Conservation (phyloP, 2,329 filamentous ascomycete species). For the Colletotrichum sp. region DNA sequence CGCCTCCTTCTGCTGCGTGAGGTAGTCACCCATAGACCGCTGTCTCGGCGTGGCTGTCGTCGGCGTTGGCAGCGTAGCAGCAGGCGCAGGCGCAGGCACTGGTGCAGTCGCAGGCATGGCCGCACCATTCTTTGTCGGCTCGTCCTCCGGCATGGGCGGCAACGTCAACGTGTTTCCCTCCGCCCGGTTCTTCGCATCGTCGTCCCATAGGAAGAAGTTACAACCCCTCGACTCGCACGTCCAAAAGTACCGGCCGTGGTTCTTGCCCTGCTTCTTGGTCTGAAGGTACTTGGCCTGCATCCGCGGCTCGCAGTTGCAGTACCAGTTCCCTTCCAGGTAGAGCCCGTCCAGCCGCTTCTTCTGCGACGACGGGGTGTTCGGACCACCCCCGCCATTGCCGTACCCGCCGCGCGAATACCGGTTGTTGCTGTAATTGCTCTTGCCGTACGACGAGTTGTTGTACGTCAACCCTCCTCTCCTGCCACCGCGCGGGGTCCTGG, state of each 20-base stretch:
- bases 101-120: neutral
- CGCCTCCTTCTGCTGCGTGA: neutral
- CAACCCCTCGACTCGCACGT: constrained; percentile 42
- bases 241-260: constrained; percentile 48
- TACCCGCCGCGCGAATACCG: neutral
- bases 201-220: constrained; percentile 50
- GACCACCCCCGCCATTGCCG: neutral
- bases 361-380: constrained; percentile 20
- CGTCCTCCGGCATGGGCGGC: constrained; percentile 9
- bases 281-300: constrained; percentile 36
- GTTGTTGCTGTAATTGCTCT: neutral
- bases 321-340: constrained; percentile 38
- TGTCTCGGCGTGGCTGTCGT: constrained; percentile 17
- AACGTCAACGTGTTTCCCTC: neutral
- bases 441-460: neutral
- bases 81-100: neutral
- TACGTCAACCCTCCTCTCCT: constrained; percentile 7
- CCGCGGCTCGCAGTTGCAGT: constrained; percentile 49
- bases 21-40: constrained; percentile 11
- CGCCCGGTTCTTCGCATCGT: constrained; percentile 33
- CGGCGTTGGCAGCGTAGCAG: constrained; percentile 23
- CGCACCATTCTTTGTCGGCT: neutral
- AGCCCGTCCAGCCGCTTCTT: constrained; percentile 38
- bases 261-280: constrained; percentile 41
- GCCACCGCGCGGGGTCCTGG: constrained; percentile 3